Conservation (phyloP, 495 filamentous ascomycete species). For the Penicillium alfredii region DNA sequence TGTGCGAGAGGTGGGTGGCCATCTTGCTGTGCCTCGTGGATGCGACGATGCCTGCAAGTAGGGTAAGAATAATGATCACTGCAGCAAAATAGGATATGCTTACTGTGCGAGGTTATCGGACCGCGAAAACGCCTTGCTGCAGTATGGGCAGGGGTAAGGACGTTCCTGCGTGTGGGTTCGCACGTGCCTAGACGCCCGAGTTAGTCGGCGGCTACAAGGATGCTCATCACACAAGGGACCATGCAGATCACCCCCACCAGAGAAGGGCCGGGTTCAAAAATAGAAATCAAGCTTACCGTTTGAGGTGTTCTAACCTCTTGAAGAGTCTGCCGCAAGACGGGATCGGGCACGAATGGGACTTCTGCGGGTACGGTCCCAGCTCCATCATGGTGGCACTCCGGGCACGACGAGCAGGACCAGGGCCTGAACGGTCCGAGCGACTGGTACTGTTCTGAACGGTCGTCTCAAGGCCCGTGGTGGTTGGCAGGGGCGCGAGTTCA, state of each 20-base stretch:
- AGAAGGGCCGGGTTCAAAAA: constrained; percentile 15
- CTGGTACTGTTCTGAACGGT: constrained; percentile 54
- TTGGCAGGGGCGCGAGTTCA: constrained; percentile 60
- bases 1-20: constrained; percentile 51
- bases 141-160: constrained; percentile 93
- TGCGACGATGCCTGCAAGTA: constrained; percentile 75
- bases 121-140: constrained; percentile 96
- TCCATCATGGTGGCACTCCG: constrained; percentile 96
- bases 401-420: constrained; percentile 77
- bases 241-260: constrained; percentile 18
- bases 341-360: constrained; percentile 98
- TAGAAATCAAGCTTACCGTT: constrained; percentile 68
- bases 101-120: constrained; percentile 99
- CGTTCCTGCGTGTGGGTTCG: constrained; percentile 98
- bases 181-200: constrained; percentile 71
- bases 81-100: constrained; percentile 26
- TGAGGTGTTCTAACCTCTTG: constrained; percentile 98
- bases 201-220: constrained; percentile 56
- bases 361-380: constrained; percentile 90
- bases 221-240: constrained; percentile 14
- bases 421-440: constrained; percentile 56
- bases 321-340: constrained; percentile 95
- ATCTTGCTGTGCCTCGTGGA: constrained; percentile 77
- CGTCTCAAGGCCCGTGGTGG: constrained; percentile 54
- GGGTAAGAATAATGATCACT: constrained; percentile 2